A percentile compares a stretch with the other conserved stretches of the same genome.
phyloP scores from a whole-genome alignment of 129 eudicot genomes.

The Dittrichia graveolens region DNA sequence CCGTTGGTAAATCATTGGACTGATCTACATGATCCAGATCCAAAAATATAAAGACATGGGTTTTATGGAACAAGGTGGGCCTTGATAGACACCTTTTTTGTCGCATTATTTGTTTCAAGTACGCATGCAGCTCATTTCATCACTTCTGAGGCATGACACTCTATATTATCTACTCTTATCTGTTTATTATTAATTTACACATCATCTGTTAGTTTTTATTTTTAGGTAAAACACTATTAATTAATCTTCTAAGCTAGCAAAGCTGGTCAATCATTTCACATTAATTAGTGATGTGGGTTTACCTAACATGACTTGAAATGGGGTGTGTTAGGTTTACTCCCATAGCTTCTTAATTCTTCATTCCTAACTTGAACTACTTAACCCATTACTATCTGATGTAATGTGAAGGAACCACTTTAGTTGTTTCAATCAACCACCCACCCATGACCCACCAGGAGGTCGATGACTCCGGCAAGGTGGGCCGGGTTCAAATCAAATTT shows the following conservation, averaged over 20 bases:
- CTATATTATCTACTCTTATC: background rate
- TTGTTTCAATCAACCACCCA: constrained; percentile 29
- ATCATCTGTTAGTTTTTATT: background rate
- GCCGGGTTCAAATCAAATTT: constrained; percentile 6
- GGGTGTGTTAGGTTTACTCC: constrained; percentile 25
- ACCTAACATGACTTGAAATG: constrained; percentile 35
- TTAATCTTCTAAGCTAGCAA: no score
- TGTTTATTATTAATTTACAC: background rate
- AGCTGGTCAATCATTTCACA: constrained; percentile 20
- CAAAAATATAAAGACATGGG: constrained; percentile 14
- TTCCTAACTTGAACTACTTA: constrained; percentile 14
- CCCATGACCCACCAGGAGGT: constrained; percentile 26
- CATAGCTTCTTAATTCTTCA: no score
- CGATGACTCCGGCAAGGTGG: constrained; percentile 4
- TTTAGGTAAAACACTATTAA: no score
- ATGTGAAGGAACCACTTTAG: constrained; percentile 28
- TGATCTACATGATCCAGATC: background rate
- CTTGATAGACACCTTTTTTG: constrained; percentile 21
- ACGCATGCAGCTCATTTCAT: background rate
- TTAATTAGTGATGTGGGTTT: constrained; percentile 24
- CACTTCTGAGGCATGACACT: background rate
- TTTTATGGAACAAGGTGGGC: background rate
- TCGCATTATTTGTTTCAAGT: background rate
- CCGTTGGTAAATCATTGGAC: no score
- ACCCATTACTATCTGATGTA: constrained; percentile 17